Conservation (phyloP, 768 basidiomycete genomes). For the Kockovaella imperatae region DNA sequence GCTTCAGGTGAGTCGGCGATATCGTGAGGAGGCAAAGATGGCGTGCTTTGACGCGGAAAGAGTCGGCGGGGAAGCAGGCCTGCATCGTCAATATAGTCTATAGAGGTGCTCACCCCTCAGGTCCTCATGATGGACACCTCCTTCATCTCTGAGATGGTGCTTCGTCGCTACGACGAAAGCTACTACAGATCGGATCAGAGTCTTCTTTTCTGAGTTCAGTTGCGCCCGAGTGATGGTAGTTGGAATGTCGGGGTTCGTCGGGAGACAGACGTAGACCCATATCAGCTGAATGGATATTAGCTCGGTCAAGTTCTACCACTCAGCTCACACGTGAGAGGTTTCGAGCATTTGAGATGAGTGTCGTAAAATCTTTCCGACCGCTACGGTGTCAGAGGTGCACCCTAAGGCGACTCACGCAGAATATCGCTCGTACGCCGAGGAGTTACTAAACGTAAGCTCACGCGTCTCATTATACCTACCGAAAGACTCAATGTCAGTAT, state of each 20-base stretch:
- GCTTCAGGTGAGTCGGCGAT: background rate
- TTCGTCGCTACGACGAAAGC: constrained; percentile 65
- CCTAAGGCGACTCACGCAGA: constrained; percentile 48
- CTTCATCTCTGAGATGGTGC: constrained; percentile 49
- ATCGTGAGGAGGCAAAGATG: background rate
- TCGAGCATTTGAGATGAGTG: constrained; percentile 55
- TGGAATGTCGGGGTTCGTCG: constrained; percentile 24
- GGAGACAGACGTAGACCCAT: constrained; percentile 52
- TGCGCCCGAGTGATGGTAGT: constrained; percentile 42
- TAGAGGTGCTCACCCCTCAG: constrained; percentile 49
- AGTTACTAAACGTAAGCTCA: constrained; percentile 13
- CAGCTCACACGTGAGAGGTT: constrained; percentile 37
- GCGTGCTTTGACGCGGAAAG: constrained; percentile 4
- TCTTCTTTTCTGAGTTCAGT: constrained; percentile 52
- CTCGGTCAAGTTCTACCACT: background rate
- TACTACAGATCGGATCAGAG: constrained; percentile 60
- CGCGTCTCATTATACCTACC: constrained; percentile 12
- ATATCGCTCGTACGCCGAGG: constrained; percentile 30
- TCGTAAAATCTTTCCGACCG: constrained; percentile 74
- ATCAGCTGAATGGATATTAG: constrained; percentile 3
- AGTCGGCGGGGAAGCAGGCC: constrained; percentile 54
- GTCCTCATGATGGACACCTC: constrained; percentile 73
- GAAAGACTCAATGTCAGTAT: constrained; percentile 12
- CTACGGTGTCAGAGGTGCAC: constrained; percentile 73
- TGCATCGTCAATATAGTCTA: constrained; percentile 26